Percentiles rank a stretch among this genome's conserved stretches.
Evolutionary conservation across 768 basidiomycete genomes (phyloP).

Genomic region (Tylopilus rubrobrunneus): DNA sequence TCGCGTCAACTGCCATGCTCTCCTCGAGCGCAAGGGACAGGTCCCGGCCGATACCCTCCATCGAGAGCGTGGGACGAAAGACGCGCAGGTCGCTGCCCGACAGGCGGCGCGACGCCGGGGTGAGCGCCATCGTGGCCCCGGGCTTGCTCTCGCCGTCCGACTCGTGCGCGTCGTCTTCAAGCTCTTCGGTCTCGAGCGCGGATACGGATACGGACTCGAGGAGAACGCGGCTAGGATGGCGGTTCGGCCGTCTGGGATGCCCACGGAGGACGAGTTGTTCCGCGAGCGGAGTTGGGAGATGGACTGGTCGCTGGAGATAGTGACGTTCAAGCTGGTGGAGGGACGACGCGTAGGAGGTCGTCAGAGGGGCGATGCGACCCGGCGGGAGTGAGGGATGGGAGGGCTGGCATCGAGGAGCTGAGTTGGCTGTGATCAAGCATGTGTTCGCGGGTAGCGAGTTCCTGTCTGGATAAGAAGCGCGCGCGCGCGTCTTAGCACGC

Average conservation of each 20-base stretch:
- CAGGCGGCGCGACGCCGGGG: conserved; percentile 8
- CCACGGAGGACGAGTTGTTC: conserved; percentile 13
- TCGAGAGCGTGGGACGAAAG: conserved; percentile 23
- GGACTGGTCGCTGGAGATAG: conserved; percentile 31
- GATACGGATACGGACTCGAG: conserved; percentile 48
- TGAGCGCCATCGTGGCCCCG: neutral
- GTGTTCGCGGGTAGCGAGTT: conserved; percentile 86
- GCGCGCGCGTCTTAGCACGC: neutral
- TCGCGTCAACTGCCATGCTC: conserved; percentile 1
- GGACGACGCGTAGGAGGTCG: conserved; percentile 12
- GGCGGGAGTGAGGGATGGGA: conserved; percentile 41
- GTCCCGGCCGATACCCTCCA: conserved; percentile 32
- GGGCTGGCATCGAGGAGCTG: conserved; percentile 60
- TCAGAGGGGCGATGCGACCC: conserved; percentile 43
- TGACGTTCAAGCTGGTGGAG: conserved; percentile 25
- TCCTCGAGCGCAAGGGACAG: conserved; percentile 30
- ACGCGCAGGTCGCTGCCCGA: conserved; percentile 7
- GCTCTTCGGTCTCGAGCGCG: conserved; percentile 48
- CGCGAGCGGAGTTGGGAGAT: conserved; percentile 23
- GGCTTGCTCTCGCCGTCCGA: conserved; percentile 19
- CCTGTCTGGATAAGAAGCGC: conserved; percentile 42
- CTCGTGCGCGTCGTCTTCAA: conserved; percentile 16
- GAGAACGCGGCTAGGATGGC: conserved; percentile 23
- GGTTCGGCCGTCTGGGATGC: conserved; percentile 17
- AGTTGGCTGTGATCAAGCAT: conserved; percentile 89